Percentiles rank a stretch among this genome's conserved stretches.
Evolutionary conservation across 768 basidiomycete genomes (phyloP).

Genomic region (Tricholoma hemisulphureum): DNA sequence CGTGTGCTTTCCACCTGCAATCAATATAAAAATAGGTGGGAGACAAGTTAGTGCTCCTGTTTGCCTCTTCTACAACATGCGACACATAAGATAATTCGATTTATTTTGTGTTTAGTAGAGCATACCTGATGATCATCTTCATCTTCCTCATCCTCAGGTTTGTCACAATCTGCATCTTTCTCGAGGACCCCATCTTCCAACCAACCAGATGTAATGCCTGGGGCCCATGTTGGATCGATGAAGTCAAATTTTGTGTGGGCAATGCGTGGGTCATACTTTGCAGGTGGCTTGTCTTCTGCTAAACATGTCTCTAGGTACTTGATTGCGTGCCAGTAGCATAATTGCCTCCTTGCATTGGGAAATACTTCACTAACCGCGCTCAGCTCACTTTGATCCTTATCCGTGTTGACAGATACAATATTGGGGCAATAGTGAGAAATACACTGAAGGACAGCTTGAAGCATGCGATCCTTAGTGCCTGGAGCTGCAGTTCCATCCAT

Average conservation of each 20-base stretch:
- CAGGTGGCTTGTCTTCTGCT: constrained; percentile 19
- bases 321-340: constrained; percentile 33
- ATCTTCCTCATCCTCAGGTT: not conserved
- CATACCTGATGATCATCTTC: too few species aligned
- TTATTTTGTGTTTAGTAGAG: too few species aligned
- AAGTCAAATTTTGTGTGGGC: constrained; percentile 17
- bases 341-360: constrained; percentile 26
- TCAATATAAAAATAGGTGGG: constrained; percentile 13
- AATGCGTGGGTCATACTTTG: constrained; percentile 14
- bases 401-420: constrained; percentile 22
- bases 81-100: too few species aligned
- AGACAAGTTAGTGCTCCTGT: not conserved
- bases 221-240: constrained; percentile 25
- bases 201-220: too few species aligned
- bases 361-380: constrained; percentile 18
- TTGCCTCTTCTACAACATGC: too few species aligned
- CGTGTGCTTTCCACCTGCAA: not conserved
- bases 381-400: constrained; percentile 30
- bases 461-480: constrained; percentile 22
- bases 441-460: constrained; percentile 15
- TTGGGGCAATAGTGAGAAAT: constrained; percentile 13
- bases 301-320: constrained; percentile 22
- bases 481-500: constrained; percentile 12
- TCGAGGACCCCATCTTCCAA: too few species aligned
- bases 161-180: too few species aligned